A percentile compares a stretch with the other conserved stretches of the same genome.
Evolutionary conservation across 2,329 filamentous ascomycete species (phyloP).

Genomic region (Talaromyces sp.): DNA sequence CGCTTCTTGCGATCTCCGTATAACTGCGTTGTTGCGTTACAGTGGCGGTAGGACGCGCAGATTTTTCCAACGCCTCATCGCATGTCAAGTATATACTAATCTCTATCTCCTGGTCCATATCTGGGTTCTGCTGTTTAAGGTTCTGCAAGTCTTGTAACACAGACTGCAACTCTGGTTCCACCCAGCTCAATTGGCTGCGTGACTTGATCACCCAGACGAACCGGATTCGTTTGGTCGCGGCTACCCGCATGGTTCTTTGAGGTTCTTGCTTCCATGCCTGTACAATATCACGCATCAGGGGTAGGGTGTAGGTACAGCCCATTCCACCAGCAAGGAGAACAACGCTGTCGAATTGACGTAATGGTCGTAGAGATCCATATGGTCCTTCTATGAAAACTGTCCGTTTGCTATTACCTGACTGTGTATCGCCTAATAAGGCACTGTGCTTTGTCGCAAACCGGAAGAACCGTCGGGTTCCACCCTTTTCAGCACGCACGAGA

Average conservation of each 20-base stretch:
- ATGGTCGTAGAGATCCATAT: conserved; percentile 52
- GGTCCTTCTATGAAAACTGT: conserved; percentile 55
- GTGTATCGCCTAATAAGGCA: conserved; percentile 26
- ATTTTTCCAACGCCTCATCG: conserved; percentile 43
- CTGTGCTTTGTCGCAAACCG: conserved; percentile 49
- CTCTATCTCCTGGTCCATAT: conserved; percentile 47
- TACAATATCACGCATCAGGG: conserved; percentile 57
- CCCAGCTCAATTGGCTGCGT: conserved; percentile 54
- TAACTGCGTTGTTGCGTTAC: neutral
- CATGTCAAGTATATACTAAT: conserved; percentile 58
- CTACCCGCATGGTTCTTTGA: conserved; percentile 25
- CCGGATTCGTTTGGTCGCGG: conserved; percentile 51
- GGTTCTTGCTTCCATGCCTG: conserved; percentile 44
- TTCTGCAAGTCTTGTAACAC: conserved; percentile 45
- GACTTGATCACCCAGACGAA: conserved; percentile 62
- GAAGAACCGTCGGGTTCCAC: conserved; percentile 54
- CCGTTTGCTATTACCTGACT: conserved; percentile 24
- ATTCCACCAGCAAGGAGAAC: conserved; percentile 61
- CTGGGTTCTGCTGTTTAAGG: conserved; percentile 31
- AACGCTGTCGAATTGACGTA: conserved; percentile 62
- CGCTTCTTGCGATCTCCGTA: neutral
- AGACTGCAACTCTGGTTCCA: conserved; percentile 50
- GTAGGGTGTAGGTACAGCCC: conserved; percentile 59
- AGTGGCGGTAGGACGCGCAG: neutral
- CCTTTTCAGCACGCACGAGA: conserved; percentile 54